phyloP scores from a whole-genome alignment of 768 basidiomycete species.

The Myochromella boudieri region DNA sequence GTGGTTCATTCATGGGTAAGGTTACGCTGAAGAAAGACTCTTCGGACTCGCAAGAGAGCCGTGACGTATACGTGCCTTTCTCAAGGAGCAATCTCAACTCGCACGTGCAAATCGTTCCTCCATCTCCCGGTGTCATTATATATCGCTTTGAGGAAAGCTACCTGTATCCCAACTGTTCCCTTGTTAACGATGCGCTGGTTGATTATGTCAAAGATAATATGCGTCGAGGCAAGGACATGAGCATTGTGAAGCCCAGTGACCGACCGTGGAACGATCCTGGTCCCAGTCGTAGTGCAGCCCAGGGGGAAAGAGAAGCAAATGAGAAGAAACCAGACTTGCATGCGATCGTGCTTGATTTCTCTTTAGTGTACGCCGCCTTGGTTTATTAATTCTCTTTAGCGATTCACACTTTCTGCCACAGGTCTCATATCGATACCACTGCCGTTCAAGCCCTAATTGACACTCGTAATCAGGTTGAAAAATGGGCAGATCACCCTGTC shows the following conservation, averaged over 20 bases:
- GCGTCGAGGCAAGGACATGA: slow-evolving; percentile 73
- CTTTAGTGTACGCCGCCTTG: slow-evolving; percentile 58
- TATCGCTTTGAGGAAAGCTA: slow-evolving; percentile 93
- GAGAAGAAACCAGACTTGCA: slow-evolving; percentile 64
- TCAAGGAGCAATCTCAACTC: slow-evolving; percentile 61
- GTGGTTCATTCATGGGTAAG: slow-evolving; percentile 89
- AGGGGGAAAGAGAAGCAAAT: slow-evolving; percentile 49
- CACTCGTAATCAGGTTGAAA: slow-evolving; percentile 82
- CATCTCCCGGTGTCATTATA: slow-evolving; percentile 83
- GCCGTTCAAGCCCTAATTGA: slow-evolving; percentile 91
- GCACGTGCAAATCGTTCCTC: slow-evolving; percentile 70
- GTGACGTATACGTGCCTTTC: slow-evolving; percentile 87
- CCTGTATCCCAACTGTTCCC: slow-evolving; percentile 77
- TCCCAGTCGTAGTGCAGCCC: slow-evolving; percentile 47
- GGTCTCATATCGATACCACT: slow-evolving; percentile 89
- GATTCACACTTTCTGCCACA: slow-evolving; percentile 24
- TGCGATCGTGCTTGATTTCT: slow-evolving; percentile 91
- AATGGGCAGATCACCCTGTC: slow-evolving; percentile 75
- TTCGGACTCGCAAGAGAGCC: slow-evolving; percentile 35
- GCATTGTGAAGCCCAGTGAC: slow-evolving; percentile 61
- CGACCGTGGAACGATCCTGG: slow-evolving; percentile 96
- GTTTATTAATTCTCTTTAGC: neutral
- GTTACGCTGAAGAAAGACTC: slow-evolving; percentile 56
- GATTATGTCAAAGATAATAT: slow-evolving; percentile 80
- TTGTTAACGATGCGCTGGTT: slow-evolving; percentile 70